Base-by-base conservation (phyloP, 2,329 filamentous ascomycete genomes). In the Juglanconis juglandina region DNA sequence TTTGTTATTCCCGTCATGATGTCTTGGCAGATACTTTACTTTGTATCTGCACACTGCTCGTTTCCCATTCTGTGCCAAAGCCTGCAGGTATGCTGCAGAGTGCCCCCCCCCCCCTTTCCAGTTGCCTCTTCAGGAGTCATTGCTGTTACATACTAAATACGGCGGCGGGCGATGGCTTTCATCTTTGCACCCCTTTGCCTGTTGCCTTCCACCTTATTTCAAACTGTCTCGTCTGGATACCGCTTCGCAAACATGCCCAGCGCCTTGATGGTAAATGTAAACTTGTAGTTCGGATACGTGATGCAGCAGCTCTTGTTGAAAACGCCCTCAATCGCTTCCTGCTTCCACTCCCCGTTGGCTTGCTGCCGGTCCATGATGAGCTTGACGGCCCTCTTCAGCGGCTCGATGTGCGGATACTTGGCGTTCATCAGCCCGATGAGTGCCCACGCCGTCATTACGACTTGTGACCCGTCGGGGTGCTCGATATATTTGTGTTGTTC, bases 261-360 rank as follows among this genome's bases (percentile, higher is more conserved):
- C 2, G 95, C 95, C 77, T 96, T 96, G 72, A 98, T 90, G 1
- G 94, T 88, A 75, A 97, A 99, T 61, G 89, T 90, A 73, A 96
- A 95, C 79, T 98, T 99, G 81, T 99, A 99, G 80, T 99, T 99
- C 48, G 94, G 94, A 71, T 99, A 99, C 0, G 92, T 95, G 66
- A 99, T 99, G 92, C 97, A 98, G 81, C 94, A 98, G 69, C 88
- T 95, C 80, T 97, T 96, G 77, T 99, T 99, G 77, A 99, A 99
- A 10, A 99, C 95, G 2, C 95, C 95, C 74, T 99, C 95, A 68
- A 99, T 98, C 1, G 90, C 88, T 75, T 98, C 95, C 72, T 97
- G 93, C 66, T 90, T 72, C 95, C 95, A 99, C 77, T 97, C 93
- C 39, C 95, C 95, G 70, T 96, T 96, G 3, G 80, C 72, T 73